Base-by-base conservation (phyloP, 2,329 filamentous ascomycete genomes). In the Fusarium sarcochroum region DNA sequence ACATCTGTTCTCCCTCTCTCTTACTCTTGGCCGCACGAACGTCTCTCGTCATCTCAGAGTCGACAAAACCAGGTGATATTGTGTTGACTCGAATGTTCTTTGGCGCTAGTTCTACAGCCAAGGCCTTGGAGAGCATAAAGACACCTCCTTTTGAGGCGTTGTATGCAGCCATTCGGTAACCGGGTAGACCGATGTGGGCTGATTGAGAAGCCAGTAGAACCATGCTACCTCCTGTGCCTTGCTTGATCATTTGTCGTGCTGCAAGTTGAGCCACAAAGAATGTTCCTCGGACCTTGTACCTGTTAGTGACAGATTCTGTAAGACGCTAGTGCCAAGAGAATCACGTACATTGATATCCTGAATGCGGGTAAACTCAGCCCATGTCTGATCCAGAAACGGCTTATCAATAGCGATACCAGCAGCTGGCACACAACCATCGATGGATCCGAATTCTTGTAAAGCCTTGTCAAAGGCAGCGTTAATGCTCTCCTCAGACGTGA, bases 321-420 rank as follows among this genome's bases (percentile, higher is more conserved):
- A 35, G 5, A 32, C 20, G 23, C 2, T 2, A 11, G 5, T 30
- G 10, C 10, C 20, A 20, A 25, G 11, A n/a, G 4, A 17, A 14
- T 15, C 7, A 46, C 77, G 71, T 27, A 81, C 81, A 57, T 83
- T 83, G 32, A 82, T 79, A 1, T 82, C 78, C 40, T 80, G 78
- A 25, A 83, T 79, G 5, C 75, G 73, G 11, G 73, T 77, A 14
- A 79, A 79, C 47, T 83, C 81, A 3, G 80, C 78, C 79, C 80
- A 82, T 0, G 79, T 81, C 49, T 83, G 80, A 1, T 83, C 80
- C 3, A 82, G 48, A 54, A 83, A 83, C 0, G 81, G 81, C 67
- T 82, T 82, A 58, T 83, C 81, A 27, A 82, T 77, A 8, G 78
- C 80, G 41, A 83, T 79, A 3, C 80, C 81, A 2, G 79, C 79